Evolutionary conservation across 139 green algal genomes (phyloP).

Genomic region (Bryopsis sp.): DNA sequence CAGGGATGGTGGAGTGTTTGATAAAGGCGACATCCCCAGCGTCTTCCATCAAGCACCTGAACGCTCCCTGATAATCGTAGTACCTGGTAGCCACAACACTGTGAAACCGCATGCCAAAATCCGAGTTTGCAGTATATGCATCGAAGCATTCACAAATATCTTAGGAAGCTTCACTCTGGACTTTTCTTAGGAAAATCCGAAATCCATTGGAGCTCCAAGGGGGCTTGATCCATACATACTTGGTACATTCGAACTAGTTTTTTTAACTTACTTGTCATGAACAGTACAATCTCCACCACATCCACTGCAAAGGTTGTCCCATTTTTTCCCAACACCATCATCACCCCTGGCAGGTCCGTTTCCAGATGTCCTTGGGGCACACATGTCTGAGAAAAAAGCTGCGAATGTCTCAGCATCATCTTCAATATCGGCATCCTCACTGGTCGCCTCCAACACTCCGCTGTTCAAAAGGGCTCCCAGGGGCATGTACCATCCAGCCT

Average conservation of each 20-base stretch:
- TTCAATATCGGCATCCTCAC: not conserved
- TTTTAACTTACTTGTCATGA: constrained; percentile 16
- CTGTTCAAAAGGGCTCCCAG: not conserved
- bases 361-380: not conserved
- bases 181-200: too few relatives aligned
- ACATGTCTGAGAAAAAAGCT: constrained; percentile 1
- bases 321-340: not conserved
- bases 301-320: not conserved
- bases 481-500: constrained; percentile 12
- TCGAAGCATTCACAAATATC: too few relatives aligned
- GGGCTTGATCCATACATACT: too few relatives aligned
- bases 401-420: constrained; percentile 8
- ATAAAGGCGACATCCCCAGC: constrained; percentile 15
- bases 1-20: constrained; percentile 5
- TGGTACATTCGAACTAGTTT: too few relatives aligned
- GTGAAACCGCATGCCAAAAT: too few relatives aligned
- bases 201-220: too few relatives aligned
- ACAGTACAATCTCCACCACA: constrained; percentile 6
- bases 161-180: too few relatives aligned
- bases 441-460: not conserved
- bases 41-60: not conserved
- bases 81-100: too few relatives aligned
- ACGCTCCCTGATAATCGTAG: not conserved
- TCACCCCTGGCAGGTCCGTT: not conserved
- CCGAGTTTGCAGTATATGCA: too few relatives aligned